Evolutionary conservation across 345 rosid genomes (phyloP).

Genomic region (Salix udensis): DNA sequence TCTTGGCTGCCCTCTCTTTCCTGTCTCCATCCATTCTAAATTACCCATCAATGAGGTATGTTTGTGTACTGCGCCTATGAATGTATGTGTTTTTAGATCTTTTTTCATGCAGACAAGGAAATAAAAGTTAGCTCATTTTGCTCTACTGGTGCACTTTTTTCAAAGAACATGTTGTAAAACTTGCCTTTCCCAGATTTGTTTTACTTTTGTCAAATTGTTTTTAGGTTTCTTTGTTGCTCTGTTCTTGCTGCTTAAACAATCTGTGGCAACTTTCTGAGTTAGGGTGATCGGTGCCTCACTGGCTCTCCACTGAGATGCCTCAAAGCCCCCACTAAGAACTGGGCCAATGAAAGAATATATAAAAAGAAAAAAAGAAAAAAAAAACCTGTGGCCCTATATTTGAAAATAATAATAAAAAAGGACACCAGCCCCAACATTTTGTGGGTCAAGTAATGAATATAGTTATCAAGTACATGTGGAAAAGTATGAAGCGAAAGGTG

Average conservation of each 20-base stretch:
- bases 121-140: background rate
- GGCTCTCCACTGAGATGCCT: conserved; percentile 10
- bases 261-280: background rate
- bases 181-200: background rate
- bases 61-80: background rate
- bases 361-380: background rate
- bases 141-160: background rate
- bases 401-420: conserved; percentile 9
- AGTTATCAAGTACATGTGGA: background rate
- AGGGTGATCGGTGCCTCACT: background rate
- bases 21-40: conserved; percentile 49
- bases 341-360: background rate
- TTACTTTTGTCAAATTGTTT: background rate
- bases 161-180: background rate
- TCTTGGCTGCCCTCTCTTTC: conserved; percentile 88
- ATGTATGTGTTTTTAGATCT: background rate
- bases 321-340: conserved; percentile 8
- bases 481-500: background rate
- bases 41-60: conserved; percentile 47
- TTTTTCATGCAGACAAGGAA: background rate
- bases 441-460: conserved; percentile 22
- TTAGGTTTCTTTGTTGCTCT: background rate
- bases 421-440: background rate
- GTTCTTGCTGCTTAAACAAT: background rate
- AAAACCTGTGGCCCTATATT: background rate